Evolutionary conservation across 2,329 filamentous ascomycete species (phyloP).

Genomic region (Xylariaceae sp.): DNA sequence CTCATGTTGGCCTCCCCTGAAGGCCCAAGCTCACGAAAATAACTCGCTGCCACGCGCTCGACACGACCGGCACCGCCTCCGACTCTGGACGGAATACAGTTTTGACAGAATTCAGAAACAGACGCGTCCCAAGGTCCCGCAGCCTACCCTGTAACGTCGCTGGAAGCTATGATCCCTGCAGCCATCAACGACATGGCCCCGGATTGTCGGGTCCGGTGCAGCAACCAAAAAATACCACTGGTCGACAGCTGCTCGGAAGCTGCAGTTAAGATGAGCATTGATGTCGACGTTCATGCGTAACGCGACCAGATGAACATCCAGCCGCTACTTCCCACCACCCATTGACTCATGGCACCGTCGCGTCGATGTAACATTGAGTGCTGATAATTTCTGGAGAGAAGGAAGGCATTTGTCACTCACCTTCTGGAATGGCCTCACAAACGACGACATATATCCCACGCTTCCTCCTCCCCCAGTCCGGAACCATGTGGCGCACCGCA

Average conservation of each 20-base stretch:
- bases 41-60: too few species aligned
- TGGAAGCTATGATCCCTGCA: too few species aligned
- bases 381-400: not conserved
- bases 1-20: not conserved
- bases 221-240: slow-evolving; percentile 3
- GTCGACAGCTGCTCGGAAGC: slow-evolving; percentile 3
- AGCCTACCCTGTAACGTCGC: too few species aligned
- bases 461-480: slow-evolving; percentile 65
- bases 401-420: too few species aligned
- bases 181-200: too few species aligned
- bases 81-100: too few species aligned
- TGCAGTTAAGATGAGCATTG: slow-evolving; percentile 11
- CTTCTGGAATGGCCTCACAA: slow-evolving; percentile 40
- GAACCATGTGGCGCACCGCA: slow-evolving; percentile 51
- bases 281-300: slow-evolving; percentile 19
- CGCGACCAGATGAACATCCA: slow-evolving; percentile 3
- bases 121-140: too few species aligned
- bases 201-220: not conserved
- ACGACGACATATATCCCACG: slow-evolving; percentile 58
- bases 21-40: not conserved
- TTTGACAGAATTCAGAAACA: too few species aligned
- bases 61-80: too few species aligned
- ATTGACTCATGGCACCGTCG: slow-evolving; percentile 12
- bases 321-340: not conserved
- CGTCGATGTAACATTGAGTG: slow-evolving; percentile 2